These are phyloP conservation scores for Chlorella sorokiniana DNA, from an alignment of 139 green algal species.

Conservation along the genomic window DNA sequence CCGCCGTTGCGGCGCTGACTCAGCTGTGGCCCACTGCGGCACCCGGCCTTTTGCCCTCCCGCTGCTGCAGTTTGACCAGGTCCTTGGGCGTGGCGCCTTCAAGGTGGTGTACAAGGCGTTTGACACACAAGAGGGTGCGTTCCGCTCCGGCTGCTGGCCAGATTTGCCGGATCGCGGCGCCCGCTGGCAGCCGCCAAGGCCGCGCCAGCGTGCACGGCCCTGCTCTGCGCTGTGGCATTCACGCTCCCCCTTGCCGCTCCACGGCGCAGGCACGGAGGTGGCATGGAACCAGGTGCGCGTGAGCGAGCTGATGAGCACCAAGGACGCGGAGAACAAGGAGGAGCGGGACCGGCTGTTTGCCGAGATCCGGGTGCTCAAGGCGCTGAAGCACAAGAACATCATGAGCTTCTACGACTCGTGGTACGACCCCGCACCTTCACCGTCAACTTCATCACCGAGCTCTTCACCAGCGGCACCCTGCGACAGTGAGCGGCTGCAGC, in stretches of 20 bases:
- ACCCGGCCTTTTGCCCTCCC: background rate
- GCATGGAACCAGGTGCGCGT: constrained; percentile 97
- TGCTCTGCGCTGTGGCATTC: too few relatives aligned
- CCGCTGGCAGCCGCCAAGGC: too few relatives aligned
- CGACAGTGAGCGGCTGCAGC: constrained; percentile 77
- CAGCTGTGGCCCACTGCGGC: background rate
- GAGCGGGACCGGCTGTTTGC: constrained; percentile 90
- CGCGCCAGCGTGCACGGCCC: too few relatives aligned
- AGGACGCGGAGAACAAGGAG: constrained; percentile 50
- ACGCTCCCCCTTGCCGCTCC: background rate
- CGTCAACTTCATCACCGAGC: constrained; percentile 99
- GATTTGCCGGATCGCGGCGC: too few relatives aligned
- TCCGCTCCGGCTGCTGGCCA: background rate
- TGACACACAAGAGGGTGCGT: constrained; percentile 84
- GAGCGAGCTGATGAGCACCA: constrained; percentile 64
- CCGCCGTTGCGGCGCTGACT: background rate
- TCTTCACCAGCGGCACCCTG: constrained; percentile 97
- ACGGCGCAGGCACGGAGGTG: constrained; percentile 80
- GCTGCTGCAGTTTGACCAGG: constrained; percentile 71
- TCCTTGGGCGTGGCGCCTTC: constrained; percentile 94
- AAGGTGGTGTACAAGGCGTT: constrained; percentile 99
- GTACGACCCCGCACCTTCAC: constrained; percentile 88
- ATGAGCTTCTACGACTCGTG: constrained; percentile 98
- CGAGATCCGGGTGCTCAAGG: constrained; percentile 97
- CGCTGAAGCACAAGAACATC: constrained; percentile 98